Conservation (phyloP, 2,329 filamentous ascomycete species). For the Microdochium trichocladiopsis region DNA sequence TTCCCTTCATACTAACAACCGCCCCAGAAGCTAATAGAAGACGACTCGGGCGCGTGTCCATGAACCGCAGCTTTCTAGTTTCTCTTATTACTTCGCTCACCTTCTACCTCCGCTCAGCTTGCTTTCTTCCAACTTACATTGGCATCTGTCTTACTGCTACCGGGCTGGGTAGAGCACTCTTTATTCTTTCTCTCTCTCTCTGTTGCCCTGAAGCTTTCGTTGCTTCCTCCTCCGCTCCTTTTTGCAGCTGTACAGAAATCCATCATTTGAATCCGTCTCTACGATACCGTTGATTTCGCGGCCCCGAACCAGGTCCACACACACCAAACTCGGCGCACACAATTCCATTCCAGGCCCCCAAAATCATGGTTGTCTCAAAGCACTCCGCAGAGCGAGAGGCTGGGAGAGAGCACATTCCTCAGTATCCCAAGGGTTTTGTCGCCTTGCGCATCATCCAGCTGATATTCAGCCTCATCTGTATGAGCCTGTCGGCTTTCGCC, state of each 20-base stretch:
- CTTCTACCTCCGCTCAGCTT: not conserved
- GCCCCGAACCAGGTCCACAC: not conserved
- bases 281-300: not conserved
- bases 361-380: not conserved
- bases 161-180: not conserved
- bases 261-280: not conserved
- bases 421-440: constrained; percentile 36
- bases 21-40: not conserved
- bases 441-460: constrained; percentile 37
- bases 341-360: not conserved
- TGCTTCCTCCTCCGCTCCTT: not conserved
- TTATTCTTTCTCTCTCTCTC: not conserved
- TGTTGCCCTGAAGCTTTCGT: not conserved
- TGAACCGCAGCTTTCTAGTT: not conserved
- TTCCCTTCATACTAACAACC: not conserved
- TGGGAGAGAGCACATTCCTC: constrained; percentile 37
- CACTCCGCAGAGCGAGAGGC: not conserved
- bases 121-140: not conserved
- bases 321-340: not conserved
- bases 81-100: not conserved
- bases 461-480: constrained; percentile 33
- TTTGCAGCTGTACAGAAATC: not conserved
- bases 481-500: constrained; percentile 34
- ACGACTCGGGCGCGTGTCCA: not conserved
- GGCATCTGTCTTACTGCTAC: not conserved